phyloP scores from a whole-genome alignment of 2,329 filamentous ascomycete species.

The Fusarium sp. region DNA sequence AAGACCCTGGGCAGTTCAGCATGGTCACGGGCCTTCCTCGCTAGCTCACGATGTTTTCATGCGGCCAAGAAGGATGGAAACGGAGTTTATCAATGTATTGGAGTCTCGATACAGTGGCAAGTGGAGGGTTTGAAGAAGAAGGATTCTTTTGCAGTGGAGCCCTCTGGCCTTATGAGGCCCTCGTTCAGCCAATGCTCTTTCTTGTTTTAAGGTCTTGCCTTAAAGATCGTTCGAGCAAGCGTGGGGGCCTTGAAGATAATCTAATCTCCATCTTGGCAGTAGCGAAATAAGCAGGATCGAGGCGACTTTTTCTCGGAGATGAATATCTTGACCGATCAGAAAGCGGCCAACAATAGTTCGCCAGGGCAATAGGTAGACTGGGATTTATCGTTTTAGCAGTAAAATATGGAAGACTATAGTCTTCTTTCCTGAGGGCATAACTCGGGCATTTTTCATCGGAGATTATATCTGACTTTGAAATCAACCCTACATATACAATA shows the following conservation, averaged over 20 bases:
- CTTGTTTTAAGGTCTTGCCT: not conserved
- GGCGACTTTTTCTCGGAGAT: not conserved
- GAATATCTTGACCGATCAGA: not conserved
- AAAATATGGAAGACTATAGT: no score
- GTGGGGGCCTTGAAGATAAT: not conserved
- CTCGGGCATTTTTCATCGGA: not conserved
- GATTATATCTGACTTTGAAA: not conserved
- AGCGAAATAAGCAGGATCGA: not conserved
- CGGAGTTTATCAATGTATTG: not conserved
- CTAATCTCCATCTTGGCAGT: not conserved
- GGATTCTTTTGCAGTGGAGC: not conserved
- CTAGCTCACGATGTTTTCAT: not conserved
- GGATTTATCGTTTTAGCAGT: not conserved
- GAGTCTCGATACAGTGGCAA: not conserved
- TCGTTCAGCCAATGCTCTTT: not conserved
- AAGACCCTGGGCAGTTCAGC: not conserved
- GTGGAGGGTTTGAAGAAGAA: not conserved
- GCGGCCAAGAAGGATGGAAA: not conserved
- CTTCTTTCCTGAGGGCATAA: not conserved
- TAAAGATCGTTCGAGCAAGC: not conserved
- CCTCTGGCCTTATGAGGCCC: not conserved
- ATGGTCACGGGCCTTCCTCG: not conserved
- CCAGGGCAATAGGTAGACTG: not conserved
- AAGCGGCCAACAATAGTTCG: not conserved
- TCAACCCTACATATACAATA: not conserved